A percentile compares a stretch with the other conserved stretches of the same genome.
Evolutionary conservation across 768 basidiomycete species (phyloP).

Genomic region (Leccinum subgranulosum): DNA sequence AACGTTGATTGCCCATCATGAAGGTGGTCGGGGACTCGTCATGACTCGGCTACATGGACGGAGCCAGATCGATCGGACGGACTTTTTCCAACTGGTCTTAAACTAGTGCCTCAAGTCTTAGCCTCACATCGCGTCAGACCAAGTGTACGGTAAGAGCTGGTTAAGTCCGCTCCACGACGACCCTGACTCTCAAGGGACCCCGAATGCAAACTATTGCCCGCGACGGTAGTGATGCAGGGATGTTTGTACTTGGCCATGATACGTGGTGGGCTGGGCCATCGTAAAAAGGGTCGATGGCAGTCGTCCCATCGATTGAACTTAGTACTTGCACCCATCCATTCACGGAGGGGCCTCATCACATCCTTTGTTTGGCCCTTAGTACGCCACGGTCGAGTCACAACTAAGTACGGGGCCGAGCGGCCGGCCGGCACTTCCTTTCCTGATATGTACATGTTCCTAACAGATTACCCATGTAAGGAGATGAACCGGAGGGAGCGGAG

Average conservation of each 20-base stretch:
- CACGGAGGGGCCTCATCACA: too few relatives aligned
- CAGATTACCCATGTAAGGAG: background rate
- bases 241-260: background rate
- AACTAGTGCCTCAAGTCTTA: background rate
- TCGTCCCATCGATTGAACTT: background rate
- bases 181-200: slow-evolving; percentile 3
- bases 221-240: background rate
- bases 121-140: background rate
- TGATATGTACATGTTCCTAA: background rate
- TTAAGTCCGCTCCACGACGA: background rate
- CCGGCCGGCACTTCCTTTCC: background rate
- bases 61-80: background rate
- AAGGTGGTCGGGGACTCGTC: background rate
- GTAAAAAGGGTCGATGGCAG: background rate
- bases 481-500: background rate
- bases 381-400: background rate
- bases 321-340: background rate
- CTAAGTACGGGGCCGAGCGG: background rate
- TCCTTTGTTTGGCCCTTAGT: background rate
- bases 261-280: background rate
- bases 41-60: background rate
- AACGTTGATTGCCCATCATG: background rate
- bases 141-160: background rate
- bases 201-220: background rate
- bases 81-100: background rate